A percentile compares a stretch with the other conserved stretches of the same genome.
Conservation (phyloP, 2,329 filamentous ascomycete species). For the Dactylellina cionopaga region DNA sequence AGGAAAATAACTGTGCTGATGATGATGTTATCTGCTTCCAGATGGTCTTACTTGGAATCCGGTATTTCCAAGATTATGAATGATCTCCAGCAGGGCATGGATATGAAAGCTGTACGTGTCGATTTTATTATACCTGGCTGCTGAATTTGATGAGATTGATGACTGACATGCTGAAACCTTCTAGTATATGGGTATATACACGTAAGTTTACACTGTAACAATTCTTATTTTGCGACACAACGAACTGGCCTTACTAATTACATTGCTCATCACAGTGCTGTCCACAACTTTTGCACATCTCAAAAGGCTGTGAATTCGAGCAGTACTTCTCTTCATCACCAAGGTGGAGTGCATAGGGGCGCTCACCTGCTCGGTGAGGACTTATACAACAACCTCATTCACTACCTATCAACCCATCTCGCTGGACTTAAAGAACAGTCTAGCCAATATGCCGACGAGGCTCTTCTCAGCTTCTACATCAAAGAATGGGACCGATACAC, state of each 20-base stretch:
- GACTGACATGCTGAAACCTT: conserved; percentile 17
- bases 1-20: neutral
- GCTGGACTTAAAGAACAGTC: conserved; percentile 70
- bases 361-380: conserved; percentile 96
- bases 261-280: conserved; percentile 68
- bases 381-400: conserved; percentile 88
- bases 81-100: conserved; percentile 88
- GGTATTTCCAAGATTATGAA: conserved; percentile 94
- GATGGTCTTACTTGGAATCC: conserved; percentile 88
- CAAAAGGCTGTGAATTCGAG: conserved; percentile 84
- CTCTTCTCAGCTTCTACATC: conserved; percentile 91
- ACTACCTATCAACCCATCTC: conserved; percentile 83
- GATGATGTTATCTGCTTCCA: conserved; percentile 60
- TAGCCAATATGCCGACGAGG: conserved; percentile 85
- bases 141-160: conserved; percentile 28
- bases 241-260: conserved; percentile 59
- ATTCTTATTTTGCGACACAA: neutral
- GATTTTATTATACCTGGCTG: neutral
- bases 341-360: conserved; percentile 73
- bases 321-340: conserved; percentile 61
- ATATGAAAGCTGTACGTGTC: conserved; percentile 80
- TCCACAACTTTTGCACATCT: conserved; percentile 99
- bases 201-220: conserved; percentile 64
- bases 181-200: conserved; percentile 95
- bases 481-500: conserved; percentile 97